Evolutionary conservation across 2,329 filamentous ascomycete genomes (phyloP).

Genomic region (Zymoseptoria tritici): DNA sequence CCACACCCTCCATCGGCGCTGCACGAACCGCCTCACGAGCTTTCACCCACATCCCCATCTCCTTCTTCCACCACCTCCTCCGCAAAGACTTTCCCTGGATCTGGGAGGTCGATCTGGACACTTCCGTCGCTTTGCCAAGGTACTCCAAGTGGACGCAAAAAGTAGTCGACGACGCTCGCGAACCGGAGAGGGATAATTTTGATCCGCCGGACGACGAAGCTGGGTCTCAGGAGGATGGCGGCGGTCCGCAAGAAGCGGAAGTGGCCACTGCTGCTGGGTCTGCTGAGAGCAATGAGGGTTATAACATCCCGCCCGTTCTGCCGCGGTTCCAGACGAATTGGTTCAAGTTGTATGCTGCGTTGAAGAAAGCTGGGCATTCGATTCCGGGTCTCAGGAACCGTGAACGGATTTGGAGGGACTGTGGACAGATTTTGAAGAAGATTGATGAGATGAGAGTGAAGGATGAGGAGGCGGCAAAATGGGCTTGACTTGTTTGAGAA

Average conservation of each 20-base stretch:
- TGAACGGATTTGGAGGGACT: constrained; percentile 9
- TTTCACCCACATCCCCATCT: constrained; percentile 12
- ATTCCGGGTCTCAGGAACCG: constrained; percentile 5
- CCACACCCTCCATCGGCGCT: constrained; percentile 3
- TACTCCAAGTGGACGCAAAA: constrained; percentile 4
- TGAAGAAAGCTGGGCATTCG: not conserved
- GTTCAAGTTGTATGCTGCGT: constrained; percentile 3
- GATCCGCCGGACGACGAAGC: not conserved
- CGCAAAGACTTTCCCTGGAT: constrained; percentile 13
- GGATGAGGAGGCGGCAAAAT: not conserved
- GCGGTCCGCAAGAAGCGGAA: not conserved
- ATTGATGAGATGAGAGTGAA: constrained; percentile 2
- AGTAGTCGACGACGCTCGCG: not conserved
- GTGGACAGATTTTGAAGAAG: constrained; percentile 4
- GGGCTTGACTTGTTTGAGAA: not conserved
- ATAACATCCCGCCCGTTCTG: not conserved
- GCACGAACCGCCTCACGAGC: constrained; percentile 7
- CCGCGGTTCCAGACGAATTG: constrained; percentile 4
- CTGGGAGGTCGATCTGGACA: constrained; percentile 10
- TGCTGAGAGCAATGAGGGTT: not conserved
- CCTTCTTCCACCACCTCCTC: constrained; percentile 8
- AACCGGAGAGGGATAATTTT: not conserved
- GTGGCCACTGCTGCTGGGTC: not conserved
- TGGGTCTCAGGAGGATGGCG: not conserved
- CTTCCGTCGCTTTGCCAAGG: not conserved